These are phyloP conservation scores for Stemphylium vesicarium DNA, from an alignment of 2,329 filamentous ascomycete genomes.

Conservation along the genomic window DNA sequence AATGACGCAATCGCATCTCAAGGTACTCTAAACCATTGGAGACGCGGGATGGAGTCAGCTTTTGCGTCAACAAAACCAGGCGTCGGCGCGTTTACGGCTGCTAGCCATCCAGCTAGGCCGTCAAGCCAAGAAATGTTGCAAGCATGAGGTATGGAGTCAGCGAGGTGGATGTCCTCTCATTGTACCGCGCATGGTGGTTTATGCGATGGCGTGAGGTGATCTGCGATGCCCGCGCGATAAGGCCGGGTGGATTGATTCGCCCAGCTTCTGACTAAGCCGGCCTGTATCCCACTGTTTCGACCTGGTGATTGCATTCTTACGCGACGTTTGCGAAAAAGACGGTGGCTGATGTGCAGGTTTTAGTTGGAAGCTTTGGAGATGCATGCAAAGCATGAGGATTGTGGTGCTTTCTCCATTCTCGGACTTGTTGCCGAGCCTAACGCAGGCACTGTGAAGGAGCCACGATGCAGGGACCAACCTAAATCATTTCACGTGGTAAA, in stretches of 20 bases:
- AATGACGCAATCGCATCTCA: conserved; percentile 38
- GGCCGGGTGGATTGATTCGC: conserved; percentile 39
- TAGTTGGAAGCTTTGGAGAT: conserved; percentile 25
- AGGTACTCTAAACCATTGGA: conserved; percentile 19
- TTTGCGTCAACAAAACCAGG: conserved; percentile 20
- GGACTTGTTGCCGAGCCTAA: conserved; percentile 5
- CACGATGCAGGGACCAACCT: not conserved
- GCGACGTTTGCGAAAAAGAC: conserved; percentile 11
- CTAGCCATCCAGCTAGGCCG: conserved; percentile 23
- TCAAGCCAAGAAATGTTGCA: conserved; percentile 27
- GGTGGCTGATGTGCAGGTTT: conserved; percentile 13
- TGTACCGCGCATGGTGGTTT: conserved; percentile 23
- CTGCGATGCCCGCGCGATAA: conserved; percentile 31
- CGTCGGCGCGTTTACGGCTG: conserved; percentile 21
- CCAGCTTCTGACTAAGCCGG: conserved; percentile 29
- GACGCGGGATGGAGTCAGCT: conserved; percentile 38
- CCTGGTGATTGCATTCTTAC: conserved; percentile 16
- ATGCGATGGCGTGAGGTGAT: conserved; percentile 46
- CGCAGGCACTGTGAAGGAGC: conserved; percentile 5
- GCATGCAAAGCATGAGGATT: conserved; percentile 18
- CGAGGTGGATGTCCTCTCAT: conserved; percentile 12
- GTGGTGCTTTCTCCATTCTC: not conserved
- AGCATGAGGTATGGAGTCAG: conserved; percentile 15
- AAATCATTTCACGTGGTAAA: not conserved
- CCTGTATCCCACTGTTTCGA: conserved; percentile 30